Evolutionary conservation across 805 yeast genomes (phyloP).

Genomic region (Myxozyma udenii): DNA sequence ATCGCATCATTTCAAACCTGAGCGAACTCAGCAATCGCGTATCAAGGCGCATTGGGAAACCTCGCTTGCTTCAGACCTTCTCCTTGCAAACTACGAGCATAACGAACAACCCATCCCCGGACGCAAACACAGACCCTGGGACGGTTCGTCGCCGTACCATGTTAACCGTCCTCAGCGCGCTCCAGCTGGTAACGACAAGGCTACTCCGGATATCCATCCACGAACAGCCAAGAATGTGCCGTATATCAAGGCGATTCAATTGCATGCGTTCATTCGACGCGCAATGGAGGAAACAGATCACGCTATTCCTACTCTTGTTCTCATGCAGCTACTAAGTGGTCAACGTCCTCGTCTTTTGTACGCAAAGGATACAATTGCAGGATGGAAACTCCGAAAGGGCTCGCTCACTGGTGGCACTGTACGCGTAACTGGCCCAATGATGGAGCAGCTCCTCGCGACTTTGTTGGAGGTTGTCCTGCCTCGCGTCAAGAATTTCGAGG

Average conservation of each 20-base stretch:
- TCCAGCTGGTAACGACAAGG: conserved; percentile 71
- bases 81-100: conserved; percentile 75
- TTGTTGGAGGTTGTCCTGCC: conserved; percentile 91
- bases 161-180: conserved; percentile 72
- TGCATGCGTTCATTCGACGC: conserved; percentile 73
- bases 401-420: conserved; percentile 89
- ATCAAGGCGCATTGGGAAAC: conserved; percentile 70
- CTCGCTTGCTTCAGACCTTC: conserved; percentile 70
- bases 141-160: conserved; percentile 82
- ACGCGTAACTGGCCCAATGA: conserved; percentile 70
- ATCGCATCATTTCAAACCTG: conserved; percentile 75
- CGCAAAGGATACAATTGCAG: conserved; percentile 74
- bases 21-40: conserved; percentile 73
- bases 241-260: conserved; percentile 57
- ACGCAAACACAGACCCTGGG: conserved; percentile 77
- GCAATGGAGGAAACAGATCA: conserved; percentile 68
- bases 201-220: conserved; percentile 70
- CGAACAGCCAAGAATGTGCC: conserved; percentile 72
- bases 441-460: conserved; percentile 81
- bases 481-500: conserved; percentile 80
- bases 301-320: conserved; percentile 72
- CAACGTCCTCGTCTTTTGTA: conserved; percentile 69
- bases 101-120: conserved; percentile 45
- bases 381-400: conserved; percentile 84
- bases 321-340: conserved; percentile 92